phyloP scores from a whole-genome alignment of 2,329 filamentous ascomycete species.

The Fonsecaea erecta region DNA sequence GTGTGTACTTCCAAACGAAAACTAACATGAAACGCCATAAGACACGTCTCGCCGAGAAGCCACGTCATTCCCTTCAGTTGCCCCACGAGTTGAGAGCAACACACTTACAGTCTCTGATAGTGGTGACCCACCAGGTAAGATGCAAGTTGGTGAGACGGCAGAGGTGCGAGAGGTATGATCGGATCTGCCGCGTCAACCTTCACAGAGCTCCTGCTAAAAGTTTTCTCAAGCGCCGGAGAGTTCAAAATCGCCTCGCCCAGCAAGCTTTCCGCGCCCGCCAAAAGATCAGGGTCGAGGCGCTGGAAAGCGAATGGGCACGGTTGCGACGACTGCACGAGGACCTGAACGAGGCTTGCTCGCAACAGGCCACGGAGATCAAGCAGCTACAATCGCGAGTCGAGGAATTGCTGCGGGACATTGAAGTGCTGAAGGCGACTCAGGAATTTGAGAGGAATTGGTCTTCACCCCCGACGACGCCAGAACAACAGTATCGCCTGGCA shows the following conservation, averaged over 20 bases:
- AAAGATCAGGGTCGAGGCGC: constrained; percentile 12
- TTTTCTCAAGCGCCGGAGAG: constrained; percentile 13
- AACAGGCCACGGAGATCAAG: constrained; percentile 9
- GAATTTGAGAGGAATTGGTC: constrained; percentile 12
- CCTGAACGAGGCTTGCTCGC: constrained; percentile 13
- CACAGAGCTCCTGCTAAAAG: no score
- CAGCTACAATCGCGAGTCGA: constrained; percentile 14
- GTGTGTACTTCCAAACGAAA: background rate
- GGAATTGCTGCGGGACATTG: constrained; percentile 10
- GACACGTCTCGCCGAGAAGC: background rate
- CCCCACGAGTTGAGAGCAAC: background rate
- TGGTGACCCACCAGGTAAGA: background rate
- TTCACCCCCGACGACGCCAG: constrained; percentile 2
- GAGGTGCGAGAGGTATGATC: constrained; percentile 17
- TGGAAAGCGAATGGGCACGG: constrained; percentile 11
- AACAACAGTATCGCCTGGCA: background rate
- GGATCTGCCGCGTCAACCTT: no score
- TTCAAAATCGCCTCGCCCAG: constrained; percentile 13
- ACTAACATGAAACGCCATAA: background rate
- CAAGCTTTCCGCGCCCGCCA: constrained; percentile 16
- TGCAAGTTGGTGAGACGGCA: constrained; percentile 8
- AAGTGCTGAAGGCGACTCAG: constrained; percentile 9
- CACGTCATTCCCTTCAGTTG: background rate
- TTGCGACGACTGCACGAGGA: constrained; percentile 14
- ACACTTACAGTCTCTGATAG: constrained; percentile 1